phyloP scores from a whole-genome alignment of 306 rosid genomes.

The Trifolium pratense region DNA sequence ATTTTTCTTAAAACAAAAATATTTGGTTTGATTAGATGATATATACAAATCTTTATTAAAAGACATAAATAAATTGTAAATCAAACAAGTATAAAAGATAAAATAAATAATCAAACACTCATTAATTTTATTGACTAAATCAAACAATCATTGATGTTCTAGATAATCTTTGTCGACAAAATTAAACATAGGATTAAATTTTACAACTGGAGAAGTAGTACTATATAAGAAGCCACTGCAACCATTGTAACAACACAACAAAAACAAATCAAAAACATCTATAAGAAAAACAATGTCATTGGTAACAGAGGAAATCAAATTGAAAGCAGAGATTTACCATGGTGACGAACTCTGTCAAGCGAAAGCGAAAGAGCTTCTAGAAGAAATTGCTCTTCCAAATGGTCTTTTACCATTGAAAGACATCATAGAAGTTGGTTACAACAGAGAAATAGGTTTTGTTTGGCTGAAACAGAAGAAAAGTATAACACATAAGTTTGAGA shows the following conservation, averaged over 20 bases:
- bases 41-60: background rate
- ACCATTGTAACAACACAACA: background rate
- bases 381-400: conserved; percentile 69
- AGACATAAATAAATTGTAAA: no score
- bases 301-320: conserved; percentile 55
- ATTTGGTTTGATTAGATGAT: no score
- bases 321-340: conserved; percentile 67
- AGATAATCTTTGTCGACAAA: no score
- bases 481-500: conserved; percentile 72
- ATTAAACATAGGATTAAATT: background rate
- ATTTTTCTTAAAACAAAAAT: no score
- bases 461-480: conserved; percentile 85
- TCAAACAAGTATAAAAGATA: no score
- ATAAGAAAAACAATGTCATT: conserved; percentile 50
- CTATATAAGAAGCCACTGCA: background rate
- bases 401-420: conserved; percentile 79
- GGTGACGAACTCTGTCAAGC: conserved; percentile 72
- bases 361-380: conserved; percentile 61
- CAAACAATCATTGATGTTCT: no score
- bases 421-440: conserved; percentile 76
- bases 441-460: conserved; percentile 71
- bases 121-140: no score
- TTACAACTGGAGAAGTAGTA: background rate
- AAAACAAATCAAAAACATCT: background rate
- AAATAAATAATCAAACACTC: no score